These are phyloP conservation scores for Penicillium coprophilum DNA, from an alignment of 495 filamentous ascomycete genomes.

Conservation along the genomic window DNA sequence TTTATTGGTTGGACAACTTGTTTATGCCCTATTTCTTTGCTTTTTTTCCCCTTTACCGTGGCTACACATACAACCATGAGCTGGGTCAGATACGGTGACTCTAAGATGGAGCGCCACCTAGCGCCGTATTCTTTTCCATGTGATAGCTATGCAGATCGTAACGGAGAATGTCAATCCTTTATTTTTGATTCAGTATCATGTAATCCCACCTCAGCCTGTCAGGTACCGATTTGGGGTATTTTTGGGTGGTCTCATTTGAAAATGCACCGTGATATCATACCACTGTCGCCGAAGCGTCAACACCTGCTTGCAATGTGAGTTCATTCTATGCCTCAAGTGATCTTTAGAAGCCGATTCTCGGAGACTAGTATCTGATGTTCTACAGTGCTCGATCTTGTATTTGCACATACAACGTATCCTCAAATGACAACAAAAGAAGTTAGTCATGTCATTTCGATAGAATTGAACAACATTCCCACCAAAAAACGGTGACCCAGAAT, in stretches of 20 bases:
- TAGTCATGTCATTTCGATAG: not conserved
- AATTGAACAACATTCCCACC: not conserved
- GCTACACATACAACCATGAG: not conserved
- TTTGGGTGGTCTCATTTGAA: slow-evolving; percentile 18
- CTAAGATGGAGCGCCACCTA: not conserved
- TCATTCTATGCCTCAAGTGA: not conserved
- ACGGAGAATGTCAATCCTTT: slow-evolving; percentile 22
- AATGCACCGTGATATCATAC: slow-evolving; percentile 24
- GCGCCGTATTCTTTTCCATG: slow-evolving; percentile 1
- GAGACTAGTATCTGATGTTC: not conserved
- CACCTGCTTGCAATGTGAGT: not conserved
- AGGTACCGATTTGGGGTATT: slow-evolving; percentile 18
- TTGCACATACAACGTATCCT: not conserved
- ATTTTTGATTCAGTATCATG: not conserved
- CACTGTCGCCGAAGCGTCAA: not conserved
- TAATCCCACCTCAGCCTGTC: slow-evolving; percentile 10
- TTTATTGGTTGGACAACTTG: not conserved
- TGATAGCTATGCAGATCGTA: slow-evolving; percentile 16
- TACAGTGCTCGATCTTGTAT: not conserved
- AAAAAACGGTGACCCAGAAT: slow-evolving; percentile 3
- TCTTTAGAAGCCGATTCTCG: not conserved
- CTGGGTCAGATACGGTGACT: slow-evolving; percentile 1
- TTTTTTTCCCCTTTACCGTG: not conserved
- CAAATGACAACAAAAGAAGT: not conserved
- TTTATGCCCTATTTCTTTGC: not conserved